Base-by-base conservation (phyloP, 768 basidiomycete genomes). In the Tricholoma flavovirens region DNA sequence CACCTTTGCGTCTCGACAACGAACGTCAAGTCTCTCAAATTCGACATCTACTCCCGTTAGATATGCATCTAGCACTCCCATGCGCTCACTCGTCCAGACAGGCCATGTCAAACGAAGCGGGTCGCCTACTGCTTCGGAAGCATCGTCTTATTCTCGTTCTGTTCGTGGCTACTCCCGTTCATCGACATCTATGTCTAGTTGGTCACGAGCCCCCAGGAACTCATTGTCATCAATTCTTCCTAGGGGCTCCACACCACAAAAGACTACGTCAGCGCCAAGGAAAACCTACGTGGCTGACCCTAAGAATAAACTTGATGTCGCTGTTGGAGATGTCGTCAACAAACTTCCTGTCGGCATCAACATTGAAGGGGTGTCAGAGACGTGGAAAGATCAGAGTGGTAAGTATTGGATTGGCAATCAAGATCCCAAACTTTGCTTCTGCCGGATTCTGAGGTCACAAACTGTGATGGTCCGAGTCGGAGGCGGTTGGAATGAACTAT, bases 381-480 rank as follows among this genome's bases (percentile, higher is more conserved):
- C 85, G 6, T 96, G 93, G 93, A 85, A 86, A 67, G 93, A 95
- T 67, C 86, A 90, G 71, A 93, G 92, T 59, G 93, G 93, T 17
- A 93, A 94, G 66, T 94, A 95, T 66, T 96, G 92, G 93, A 97
- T 96, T 62, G 95, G 95, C 12, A 87, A 92, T 61, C 84, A 91
- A 62, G 91, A 95, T 51, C 83, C 92, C 5, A 93, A 86, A 69
- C 75, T 96, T 30, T 95, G 92, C 69, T 96, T 93, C 69, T 93
- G 93, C 69, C 82, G 94, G 24, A 96, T 96, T 46, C 73, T 96
- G 24, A 84, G 93, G 10, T 93, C 89, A 1, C 89, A 93, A 64
- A 93, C 90, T 0, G 93, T 96, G 59, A 97, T 97, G 94, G 94
- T 98, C 43, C 83, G 94, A 57, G 92, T 97, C 12, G 94, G 94